Percentiles rank a stretch among this genome's conserved stretches.
Conservation (phyloP, 2,329 filamentous ascomycete species). For the Cercospora zeae-maydis region DNA sequence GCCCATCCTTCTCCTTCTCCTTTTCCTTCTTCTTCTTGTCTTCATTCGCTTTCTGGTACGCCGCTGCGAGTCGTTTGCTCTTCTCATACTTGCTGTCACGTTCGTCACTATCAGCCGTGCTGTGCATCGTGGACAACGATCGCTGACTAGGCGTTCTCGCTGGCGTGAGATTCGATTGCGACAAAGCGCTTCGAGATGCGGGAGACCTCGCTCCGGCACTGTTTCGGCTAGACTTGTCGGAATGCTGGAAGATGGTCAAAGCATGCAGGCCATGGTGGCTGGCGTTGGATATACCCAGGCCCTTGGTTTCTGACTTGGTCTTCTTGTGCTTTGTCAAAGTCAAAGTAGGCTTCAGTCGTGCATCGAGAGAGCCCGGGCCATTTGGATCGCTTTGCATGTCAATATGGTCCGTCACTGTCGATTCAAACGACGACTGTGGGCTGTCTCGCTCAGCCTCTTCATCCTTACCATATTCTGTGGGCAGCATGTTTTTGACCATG, state of each 20-base stretch:
- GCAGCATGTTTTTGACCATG: constrained; percentile 52
- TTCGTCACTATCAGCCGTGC: constrained; percentile 25
- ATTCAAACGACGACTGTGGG: constrained; percentile 37
- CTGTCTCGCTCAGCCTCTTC: constrained; percentile 43
- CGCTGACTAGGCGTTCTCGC: constrained; percentile 34
- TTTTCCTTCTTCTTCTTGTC: constrained; percentile 47
- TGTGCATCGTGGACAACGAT: constrained; percentile 31
- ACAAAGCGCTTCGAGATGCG: constrained; percentile 28
- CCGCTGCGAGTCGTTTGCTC: constrained; percentile 28
- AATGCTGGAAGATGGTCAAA: constrained; percentile 45
- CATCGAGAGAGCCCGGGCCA: constrained; percentile 70
- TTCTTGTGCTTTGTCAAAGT: constrained; percentile 45
- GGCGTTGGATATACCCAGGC: constrained; percentile 32
- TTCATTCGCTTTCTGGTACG: constrained; percentile 13
- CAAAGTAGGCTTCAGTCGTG: constrained; percentile 78
- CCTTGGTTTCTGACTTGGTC: constrained; percentile 31
- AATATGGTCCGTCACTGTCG: constrained; percentile 11
- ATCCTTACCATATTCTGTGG: constrained; percentile 46
- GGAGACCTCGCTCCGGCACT: constrained; percentile 19
- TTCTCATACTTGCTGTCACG: constrained; percentile 26
- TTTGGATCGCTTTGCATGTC: constrained; percentile 46
- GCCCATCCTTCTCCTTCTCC: constrained; percentile 56
- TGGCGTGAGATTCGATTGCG: constrained; percentile 25
- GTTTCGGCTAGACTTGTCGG: constrained; percentile 31
- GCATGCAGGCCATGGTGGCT: constrained; percentile 34